Evolutionary conservation across 495 filamentous ascomycete genomes (phyloP).

Genomic region (Penicillium pulvis): DNA sequence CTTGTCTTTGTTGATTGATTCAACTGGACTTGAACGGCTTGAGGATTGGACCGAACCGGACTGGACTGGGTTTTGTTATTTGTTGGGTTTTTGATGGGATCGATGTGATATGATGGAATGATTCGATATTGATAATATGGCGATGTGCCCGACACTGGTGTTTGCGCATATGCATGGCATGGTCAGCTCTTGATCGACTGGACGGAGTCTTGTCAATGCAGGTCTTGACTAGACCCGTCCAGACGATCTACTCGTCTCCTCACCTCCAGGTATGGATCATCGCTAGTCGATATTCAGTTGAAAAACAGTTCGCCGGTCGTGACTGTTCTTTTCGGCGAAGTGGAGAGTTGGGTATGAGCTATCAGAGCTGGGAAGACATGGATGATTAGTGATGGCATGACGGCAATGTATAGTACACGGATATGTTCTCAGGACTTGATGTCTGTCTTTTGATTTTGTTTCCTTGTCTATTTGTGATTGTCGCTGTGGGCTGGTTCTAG

Average conservation of each 20-base stretch:
- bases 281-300: not conserved
- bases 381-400: conserved; percentile 1
- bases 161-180: not conserved
- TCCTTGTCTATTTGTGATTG: not conserved
- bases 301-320: not conserved
- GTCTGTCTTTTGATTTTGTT: not conserved
- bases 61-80: not conserved
- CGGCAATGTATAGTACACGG: conserved; percentile 10
- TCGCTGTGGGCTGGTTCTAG: conserved; percentile 3
- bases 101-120: not conserved
- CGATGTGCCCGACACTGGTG: not conserved
- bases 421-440: not conserved
- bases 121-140: not conserved
- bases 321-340: not conserved
- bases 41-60: not conserved
- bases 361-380: not conserved
- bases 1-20: not conserved
- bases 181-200: not conserved
- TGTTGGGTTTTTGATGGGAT: not conserved
- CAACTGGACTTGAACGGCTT: not conserved
- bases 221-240: not conserved
- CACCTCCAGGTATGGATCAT: not conserved
- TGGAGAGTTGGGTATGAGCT: not conserved
- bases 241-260: not conserved
- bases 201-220: not conserved